Conservation (phyloP, 2,329 filamentous ascomycete species). For the Verticillium albo-atrum region DNA sequence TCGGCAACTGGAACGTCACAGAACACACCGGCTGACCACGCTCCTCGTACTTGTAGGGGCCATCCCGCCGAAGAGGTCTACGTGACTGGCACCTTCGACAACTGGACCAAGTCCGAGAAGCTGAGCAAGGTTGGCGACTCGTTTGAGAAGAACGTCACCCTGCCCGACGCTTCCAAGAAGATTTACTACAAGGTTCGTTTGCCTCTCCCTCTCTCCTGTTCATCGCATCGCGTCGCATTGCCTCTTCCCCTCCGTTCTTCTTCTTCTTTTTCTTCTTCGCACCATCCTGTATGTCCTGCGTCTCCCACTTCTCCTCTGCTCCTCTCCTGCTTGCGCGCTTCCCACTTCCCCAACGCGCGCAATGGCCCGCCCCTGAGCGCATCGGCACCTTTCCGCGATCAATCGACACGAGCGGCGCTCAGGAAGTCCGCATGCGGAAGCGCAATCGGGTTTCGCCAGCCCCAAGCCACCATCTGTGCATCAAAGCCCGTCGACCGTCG, state of each 20-base stretch:
- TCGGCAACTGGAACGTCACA: not conserved
- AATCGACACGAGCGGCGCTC: not conserved
- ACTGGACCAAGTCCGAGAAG: slow-evolving; percentile 84
- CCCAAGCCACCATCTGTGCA: not conserved
- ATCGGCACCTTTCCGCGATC: not conserved
- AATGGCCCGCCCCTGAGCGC: not conserved
- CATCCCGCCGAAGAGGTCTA: slow-evolving; percentile 81
- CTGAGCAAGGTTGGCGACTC: slow-evolving; percentile 69
- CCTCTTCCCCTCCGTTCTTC: not conserved
- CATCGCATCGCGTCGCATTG: not conserved
- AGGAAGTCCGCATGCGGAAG: not conserved
- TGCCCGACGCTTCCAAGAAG: slow-evolving; percentile 64
- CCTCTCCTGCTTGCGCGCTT: not conserved
- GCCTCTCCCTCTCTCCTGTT: slow-evolving; percentile 5
- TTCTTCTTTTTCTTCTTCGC: not conserved
- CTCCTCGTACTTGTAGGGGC: slow-evolving; percentile 55
- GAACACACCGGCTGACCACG: slow-evolving; percentile 7
- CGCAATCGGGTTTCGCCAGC: not conserved
- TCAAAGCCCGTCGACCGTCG: not conserved
- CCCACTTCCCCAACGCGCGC: not conserved
- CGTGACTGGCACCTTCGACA: slow-evolving; percentile 93
- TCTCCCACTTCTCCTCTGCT: not conserved
- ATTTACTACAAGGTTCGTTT: slow-evolving; percentile 87
- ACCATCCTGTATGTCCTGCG: not conserved
- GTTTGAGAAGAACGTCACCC: slow-evolving; percentile 77